These are phyloP conservation scores for Didymella glomerata DNA, from an alignment of 2,329 filamentous ascomycete genomes.

Conservation along the genomic window DNA sequence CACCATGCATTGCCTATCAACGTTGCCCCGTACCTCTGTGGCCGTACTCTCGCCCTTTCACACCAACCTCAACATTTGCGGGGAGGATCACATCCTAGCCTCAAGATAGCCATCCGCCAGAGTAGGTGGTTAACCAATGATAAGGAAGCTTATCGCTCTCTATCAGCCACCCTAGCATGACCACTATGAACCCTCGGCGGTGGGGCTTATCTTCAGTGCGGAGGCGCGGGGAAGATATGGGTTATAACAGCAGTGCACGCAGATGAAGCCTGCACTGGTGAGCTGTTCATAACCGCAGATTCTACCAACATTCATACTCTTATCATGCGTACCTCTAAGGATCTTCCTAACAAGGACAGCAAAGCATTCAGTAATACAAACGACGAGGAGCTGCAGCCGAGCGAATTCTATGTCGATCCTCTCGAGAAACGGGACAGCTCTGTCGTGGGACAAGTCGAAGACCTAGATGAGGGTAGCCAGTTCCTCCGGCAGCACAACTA, in stretches of 20 bases:
- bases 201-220: background rate
- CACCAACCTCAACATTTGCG: background rate
- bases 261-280: background rate
- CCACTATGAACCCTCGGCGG: background rate
- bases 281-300: background rate
- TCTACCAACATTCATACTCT: background rate
- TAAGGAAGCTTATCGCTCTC: background rate
- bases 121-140: background rate
- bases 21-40: background rate
- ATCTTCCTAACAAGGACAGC: background rate
- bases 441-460: slow-evolving; percentile 38
- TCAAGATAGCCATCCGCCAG: background rate
- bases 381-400: background rate
- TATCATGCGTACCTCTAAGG: background rate
- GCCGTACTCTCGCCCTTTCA: background rate
- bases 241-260: background rate
- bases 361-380: background rate
- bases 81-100: background rate
- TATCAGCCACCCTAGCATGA: background rate
- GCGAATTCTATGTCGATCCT: background rate
- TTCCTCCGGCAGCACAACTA: slow-evolving; percentile 61
- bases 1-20: slow-evolving; percentile 2
- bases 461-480: slow-evolving; percentile 59
- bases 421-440: slow-evolving; percentile 2
- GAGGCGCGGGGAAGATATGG: background rate